Conservation (phyloP, 2,329 filamentous ascomycete species). For the Botrytis porri region DNA sequence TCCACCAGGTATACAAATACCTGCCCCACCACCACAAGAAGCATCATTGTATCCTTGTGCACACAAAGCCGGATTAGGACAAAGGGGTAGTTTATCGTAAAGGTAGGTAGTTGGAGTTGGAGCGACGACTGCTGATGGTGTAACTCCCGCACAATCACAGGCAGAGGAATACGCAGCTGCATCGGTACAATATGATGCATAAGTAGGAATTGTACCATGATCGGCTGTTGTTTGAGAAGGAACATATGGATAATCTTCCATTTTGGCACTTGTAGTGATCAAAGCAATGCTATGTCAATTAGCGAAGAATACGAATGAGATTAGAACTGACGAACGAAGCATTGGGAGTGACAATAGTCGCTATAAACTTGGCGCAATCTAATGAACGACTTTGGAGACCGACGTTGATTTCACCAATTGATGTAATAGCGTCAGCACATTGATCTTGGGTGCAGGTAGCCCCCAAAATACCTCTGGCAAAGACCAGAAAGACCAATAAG, state of each 20-base stretch:
- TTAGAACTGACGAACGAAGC: conserved; percentile 12
- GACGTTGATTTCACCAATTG: conserved; percentile 11
- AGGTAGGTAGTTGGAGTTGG: conserved; percentile 10
- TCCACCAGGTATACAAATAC: conserved; percentile 1
- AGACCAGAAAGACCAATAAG: conserved; percentile 13
- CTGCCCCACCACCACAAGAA: conserved; percentile 7
- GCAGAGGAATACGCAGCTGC: conserved; percentile 12
- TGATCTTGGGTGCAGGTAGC: not conserved
- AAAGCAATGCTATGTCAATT: not conserved
- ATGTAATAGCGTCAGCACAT: conserved; percentile 17
- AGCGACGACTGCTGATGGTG: not conserved
- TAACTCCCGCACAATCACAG: conserved; percentile 10
- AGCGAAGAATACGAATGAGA: not conserved
- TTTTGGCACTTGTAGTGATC: conserved; percentile 13
- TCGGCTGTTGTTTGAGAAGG: not conserved
- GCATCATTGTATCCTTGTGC: not conserved
- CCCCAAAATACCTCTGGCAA: not conserved
- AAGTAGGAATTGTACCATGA: conserved; percentile 2
- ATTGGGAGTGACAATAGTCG: conserved; percentile 11
- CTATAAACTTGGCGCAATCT: conserved; percentile 9
- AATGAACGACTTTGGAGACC: conserved; percentile 14
- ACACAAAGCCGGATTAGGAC: conserved; percentile 6
- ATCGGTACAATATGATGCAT: conserved; percentile 14
- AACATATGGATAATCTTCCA: conserved; percentile 2
- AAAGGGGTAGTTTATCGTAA: conserved; percentile 11